phyloP scores from a whole-genome alignment of 2,329 filamentous ascomycete genomes.

The Alternaria ethzedia region DNA sequence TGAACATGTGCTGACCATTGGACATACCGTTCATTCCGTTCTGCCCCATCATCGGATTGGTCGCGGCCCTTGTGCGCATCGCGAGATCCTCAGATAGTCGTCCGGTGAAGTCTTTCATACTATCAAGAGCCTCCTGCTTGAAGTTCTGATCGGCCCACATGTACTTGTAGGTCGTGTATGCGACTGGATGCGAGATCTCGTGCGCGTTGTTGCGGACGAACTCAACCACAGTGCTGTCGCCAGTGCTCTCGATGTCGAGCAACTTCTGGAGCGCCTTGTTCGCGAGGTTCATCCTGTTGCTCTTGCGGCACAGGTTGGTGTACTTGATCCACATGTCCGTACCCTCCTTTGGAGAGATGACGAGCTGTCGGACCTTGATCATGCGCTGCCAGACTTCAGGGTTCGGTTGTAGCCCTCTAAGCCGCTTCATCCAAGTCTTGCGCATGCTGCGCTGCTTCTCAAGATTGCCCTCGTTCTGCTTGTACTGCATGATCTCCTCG shows the following conservation, averaged over 20 bases:
- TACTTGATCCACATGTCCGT: constrained; percentile 99
- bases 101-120: constrained; percentile 67
- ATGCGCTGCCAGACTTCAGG: constrained; percentile 99
- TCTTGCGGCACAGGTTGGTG: constrained; percentile 96
- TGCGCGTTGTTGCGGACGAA: constrained; percentile 45
- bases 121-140: constrained; percentile 56
- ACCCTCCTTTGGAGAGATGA: constrained; percentile 90
- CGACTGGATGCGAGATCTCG: constrained; percentile 75
- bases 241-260: constrained; percentile 58
- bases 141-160: constrained; percentile 77
- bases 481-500: constrained; percentile 97
- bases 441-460: constrained; percentile 92
- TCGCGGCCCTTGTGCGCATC: constrained; percentile 42
- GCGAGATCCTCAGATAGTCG: constrained; percentile 66
- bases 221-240: constrained; percentile 40
- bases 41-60: constrained; percentile 44
- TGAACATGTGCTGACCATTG: constrained; percentile 49
- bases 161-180: constrained; percentile 97
- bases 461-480: constrained; percentile 79
- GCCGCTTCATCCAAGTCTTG: constrained; percentile 90
- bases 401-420: constrained; percentile 94
- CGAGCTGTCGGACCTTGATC: constrained; percentile 90
- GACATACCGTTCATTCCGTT: constrained; percentile 51
- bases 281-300: constrained; percentile 88
- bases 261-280: constrained; percentile 93